Evolutionary conservation across 192 early-diverging fungal genomes (phyloP).

Genomic region (Podila horticola): DNA sequence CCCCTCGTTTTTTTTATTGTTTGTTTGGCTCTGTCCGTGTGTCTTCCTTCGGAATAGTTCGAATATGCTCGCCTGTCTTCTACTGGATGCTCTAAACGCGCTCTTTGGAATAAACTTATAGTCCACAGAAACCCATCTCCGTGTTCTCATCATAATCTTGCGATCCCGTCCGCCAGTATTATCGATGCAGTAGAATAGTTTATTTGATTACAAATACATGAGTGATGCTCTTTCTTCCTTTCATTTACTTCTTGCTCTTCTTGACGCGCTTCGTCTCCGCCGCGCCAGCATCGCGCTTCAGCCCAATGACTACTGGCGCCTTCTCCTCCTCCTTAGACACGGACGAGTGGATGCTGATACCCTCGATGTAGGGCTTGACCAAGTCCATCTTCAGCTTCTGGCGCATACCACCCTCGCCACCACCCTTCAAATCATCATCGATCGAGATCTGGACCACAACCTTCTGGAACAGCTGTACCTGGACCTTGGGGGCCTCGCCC

Average conservation of each 20-base stretch:
- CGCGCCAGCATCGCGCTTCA: conserved; percentile 25
- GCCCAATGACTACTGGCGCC: neutral
- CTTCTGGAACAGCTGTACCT: conserved; percentile 82
- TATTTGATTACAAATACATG: conserved; percentile 11
- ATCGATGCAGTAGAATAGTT: neutral
- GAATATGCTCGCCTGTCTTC: too few species aligned
- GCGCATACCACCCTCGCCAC: conserved; percentile 65
- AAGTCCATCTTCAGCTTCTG: conserved; percentile 72
- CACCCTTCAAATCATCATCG: conserved; percentile 57
- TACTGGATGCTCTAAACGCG: neutral
- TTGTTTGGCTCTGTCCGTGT: too few species aligned
- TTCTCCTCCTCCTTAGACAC: conserved; percentile 19
- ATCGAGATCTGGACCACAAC: conserved; percentile 80
- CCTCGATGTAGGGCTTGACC: conserved; percentile 62
- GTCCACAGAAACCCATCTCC: neutral
- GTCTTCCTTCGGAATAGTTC: too few species aligned
- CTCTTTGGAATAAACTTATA: too few species aligned
- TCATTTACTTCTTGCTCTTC: conserved; percentile 20
- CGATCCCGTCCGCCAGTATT: neutral
- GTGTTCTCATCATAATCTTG: neutral
- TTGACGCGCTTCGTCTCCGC: conserved; percentile 21
- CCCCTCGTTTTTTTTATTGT: too few species aligned
- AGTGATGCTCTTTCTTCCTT: neutral
- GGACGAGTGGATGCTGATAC: conserved; percentile 56
- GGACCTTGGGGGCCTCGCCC: conserved; percentile 51